Evolutionary conservation across 805 yeast species (phyloP).

Genomic region (Suhomyces sp.): DNA sequence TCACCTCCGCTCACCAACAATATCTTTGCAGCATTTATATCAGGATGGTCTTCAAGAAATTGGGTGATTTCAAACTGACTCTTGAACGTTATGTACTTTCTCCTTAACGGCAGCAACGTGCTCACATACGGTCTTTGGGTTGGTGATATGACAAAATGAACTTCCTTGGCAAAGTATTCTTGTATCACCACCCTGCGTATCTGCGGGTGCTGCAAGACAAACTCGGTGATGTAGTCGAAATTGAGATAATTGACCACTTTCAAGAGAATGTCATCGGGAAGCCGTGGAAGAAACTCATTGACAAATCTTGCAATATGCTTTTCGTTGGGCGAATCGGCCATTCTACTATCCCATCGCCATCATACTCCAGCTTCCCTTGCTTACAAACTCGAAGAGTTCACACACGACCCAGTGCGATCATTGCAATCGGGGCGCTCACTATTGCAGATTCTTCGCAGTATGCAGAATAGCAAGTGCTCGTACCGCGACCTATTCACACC

Average conservation of each 20-base stretch:
- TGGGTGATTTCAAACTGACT: conserved; percentile 32
- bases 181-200: conserved; percentile 24
- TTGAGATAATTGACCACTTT: conserved; percentile 18
- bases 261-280: conserved; percentile 24
- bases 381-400: neutral
- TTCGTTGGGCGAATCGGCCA: neutral
- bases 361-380: neutral
- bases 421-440: too few relatives aligned
- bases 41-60: conserved; percentile 27
- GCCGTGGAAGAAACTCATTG: conserved; percentile 10
- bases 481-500: too few relatives aligned
- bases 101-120: conserved; percentile 5
- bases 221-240: conserved; percentile 20
- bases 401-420: neutral
- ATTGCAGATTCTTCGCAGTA: too few relatives aligned
- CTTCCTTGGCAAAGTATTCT: conserved; percentile 26
- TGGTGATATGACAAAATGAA: conserved; percentile 34
- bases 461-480: neutral
- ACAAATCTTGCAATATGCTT: conserved; percentile 6
- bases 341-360: neutral
- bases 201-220: conserved; percentile 16
- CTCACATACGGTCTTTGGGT: conserved; percentile 19
- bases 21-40: conserved; percentile 26
- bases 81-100: conserved; percentile 13
- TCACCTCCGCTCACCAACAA: conserved; percentile 31